These are phyloP conservation scores for Dictyostelium purpureum DNA, from an alignment of 78 protist species.

Conservation along the genomic window DNA sequence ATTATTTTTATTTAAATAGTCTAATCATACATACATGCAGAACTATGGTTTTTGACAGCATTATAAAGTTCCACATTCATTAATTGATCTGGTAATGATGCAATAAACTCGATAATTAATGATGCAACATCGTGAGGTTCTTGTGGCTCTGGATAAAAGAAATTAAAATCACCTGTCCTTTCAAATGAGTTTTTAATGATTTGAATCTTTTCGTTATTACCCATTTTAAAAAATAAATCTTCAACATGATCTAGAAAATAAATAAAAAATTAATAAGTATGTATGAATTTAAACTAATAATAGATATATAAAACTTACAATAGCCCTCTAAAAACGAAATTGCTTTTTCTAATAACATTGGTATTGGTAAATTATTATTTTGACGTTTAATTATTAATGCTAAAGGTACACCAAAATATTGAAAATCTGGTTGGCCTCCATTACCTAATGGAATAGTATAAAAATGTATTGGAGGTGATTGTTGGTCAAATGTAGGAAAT, in stretches of 20 bases:
- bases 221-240: slow-evolving; percentile 15
- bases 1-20: no score
- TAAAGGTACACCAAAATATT: slow-evolving; percentile 57
- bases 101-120: slow-evolving; percentile 25
- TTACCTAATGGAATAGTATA: background rate
- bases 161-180: slow-evolving; percentile 34
- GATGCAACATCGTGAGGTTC: slow-evolving; percentile 61
- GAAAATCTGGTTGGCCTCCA: background rate
- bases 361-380: slow-evolving; percentile 49
- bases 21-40: slow-evolving; percentile 4
- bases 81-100: slow-evolving; percentile 62
- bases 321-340: slow-evolving; percentile 64
- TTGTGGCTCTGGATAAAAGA: slow-evolving; percentile 50
- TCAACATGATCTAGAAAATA: slow-evolving; percentile 10
- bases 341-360: slow-evolving; percentile 36
- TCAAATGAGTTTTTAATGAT: slow-evolving; percentile 2
- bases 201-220: background rate
- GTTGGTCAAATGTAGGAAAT: slow-evolving; percentile 34
- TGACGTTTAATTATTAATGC: slow-evolving; percentile 15
- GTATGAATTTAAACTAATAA: background rate
- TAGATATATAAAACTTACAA: slow-evolving; percentile 9
- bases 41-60: slow-evolving; percentile 14
- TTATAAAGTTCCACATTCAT: slow-evolving; percentile 12
- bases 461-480: slow-evolving; percentile 21
- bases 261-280: background rate